Evolutionary conservation across 202 grass and related monocot genomes (phyloP), one percentile per base, ranked within the genome.

Genomic region (Tripidium arundinaceum): DNA sequence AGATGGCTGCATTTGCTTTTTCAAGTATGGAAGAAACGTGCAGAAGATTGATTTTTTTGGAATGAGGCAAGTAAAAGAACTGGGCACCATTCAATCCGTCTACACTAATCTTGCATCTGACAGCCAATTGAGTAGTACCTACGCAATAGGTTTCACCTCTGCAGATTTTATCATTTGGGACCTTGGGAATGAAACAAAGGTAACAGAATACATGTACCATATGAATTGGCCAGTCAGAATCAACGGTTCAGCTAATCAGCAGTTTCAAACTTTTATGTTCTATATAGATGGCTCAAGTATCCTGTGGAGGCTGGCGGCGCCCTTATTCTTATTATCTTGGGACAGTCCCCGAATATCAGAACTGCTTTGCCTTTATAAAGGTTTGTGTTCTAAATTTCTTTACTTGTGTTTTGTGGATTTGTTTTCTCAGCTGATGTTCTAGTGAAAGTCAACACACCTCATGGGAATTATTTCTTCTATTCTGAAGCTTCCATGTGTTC

Each of bases 151-250:
- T 79, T 98, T 98, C 54, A 98, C 90, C 65, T 94, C 95, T 82
- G 70, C 90, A 42, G 92, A 98, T 87, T 98, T 98, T 81, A 83
- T 98, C 82, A 94, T 94, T 86, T 94, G 91, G 95, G 90, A 89
- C 65, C 86, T 98, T 72, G 42, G 78, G 94, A 94, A 94, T 89
- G 95, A 98, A 81, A 89, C 86, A 43, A 94, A 98, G 90, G 95
- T 94, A 86, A 64, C 45, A 76, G 31, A 65, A 68, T 8, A 41
- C n/a, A 16, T n/a, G 14, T 74, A 66, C 22, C 65, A 34, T 43
- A 72, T 81, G 65, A 73, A 84, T 58, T 70, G 21, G 33, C 34
- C 36, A 11, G 31, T 76, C 65, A 25, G 13, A 71, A 72, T 50
- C 18, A 60, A 72, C 18, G 5, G 39, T 29, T 82, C 13, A 42